These are phyloP conservation scores for grape (Vitis vinifera) DNA, from an alignment of 164 flowering plant species.

Conservation along the genomic window ASM3070453v1 NC_081811.1:25705001-25705500, in stretches of 20 bases:
- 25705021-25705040: too few species aligned
- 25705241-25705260: not conserved
- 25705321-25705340: constrained; percentile 84
- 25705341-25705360: constrained; percentile 85
- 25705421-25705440: constrained; percentile 22
- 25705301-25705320: constrained; percentile 82
- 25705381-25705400: constrained; percentile 75
- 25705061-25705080: too few species aligned
- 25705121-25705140: too few species aligned
- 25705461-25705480: not conserved
- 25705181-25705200: not conserved
- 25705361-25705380: constrained; percentile 87
- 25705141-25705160: too few species aligned
- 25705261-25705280: not conserved
- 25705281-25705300: constrained; percentile 85
- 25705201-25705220: not conserved
- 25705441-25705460: not conserved
- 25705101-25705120: too few species aligned
- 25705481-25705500: constrained; percentile 1
- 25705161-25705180: too few species aligned
- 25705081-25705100: too few species aligned
- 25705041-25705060: too few species aligned
- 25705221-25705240: not conserved
- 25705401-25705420: constrained; percentile 76
- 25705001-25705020: too few species aligned